phyloP scores from a whole-genome alignment of 192 early-diverging fungal species.

The Coemansia sp. region DNA sequence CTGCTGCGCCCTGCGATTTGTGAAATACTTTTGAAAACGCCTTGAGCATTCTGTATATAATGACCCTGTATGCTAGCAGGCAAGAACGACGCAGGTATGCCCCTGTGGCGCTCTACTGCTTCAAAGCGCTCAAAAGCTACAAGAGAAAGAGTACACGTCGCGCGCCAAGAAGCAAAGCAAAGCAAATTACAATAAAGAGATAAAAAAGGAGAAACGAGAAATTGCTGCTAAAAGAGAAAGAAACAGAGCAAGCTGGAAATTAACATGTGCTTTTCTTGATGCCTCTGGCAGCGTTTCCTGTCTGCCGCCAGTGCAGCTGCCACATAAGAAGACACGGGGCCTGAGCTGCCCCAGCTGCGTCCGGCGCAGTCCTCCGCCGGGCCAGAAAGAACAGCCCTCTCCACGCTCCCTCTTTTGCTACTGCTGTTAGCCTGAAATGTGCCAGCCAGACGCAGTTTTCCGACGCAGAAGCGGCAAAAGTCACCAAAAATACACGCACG shows the following conservation, averaged over 20 bases:
- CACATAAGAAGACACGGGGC: background rate
- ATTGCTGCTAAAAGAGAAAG: background rate
- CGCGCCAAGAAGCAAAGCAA: background rate
- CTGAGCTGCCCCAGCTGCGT: background rate
- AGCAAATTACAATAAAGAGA: slow-evolving; percentile 7
- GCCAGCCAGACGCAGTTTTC: background rate
- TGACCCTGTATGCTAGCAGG: background rate
- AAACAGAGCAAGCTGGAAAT: background rate
- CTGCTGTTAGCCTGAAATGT: background rate
- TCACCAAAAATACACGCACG: background rate
- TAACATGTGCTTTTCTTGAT: background rate
- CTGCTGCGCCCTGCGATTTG: slow-evolving; percentile 33
- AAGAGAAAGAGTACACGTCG: background rate
- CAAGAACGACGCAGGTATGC: background rate
- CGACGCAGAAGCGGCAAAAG: background rate
- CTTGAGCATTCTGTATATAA: slow-evolving; percentile 39
- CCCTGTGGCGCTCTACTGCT: slow-evolving; percentile 8
- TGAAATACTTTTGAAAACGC: slow-evolving; percentile 55
- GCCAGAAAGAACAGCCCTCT: background rate
- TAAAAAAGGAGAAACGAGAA: slow-evolving; percentile 1
- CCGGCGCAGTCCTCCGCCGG: background rate
- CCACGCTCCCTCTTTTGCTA: background rate
- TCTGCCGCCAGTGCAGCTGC: background rate
- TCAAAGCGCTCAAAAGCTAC: background rate
- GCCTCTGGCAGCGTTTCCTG: background rate